phyloP scores from a whole-genome alignment of 2,329 filamentous ascomycete genomes.

The Diaporthe ampelina region DNA sequence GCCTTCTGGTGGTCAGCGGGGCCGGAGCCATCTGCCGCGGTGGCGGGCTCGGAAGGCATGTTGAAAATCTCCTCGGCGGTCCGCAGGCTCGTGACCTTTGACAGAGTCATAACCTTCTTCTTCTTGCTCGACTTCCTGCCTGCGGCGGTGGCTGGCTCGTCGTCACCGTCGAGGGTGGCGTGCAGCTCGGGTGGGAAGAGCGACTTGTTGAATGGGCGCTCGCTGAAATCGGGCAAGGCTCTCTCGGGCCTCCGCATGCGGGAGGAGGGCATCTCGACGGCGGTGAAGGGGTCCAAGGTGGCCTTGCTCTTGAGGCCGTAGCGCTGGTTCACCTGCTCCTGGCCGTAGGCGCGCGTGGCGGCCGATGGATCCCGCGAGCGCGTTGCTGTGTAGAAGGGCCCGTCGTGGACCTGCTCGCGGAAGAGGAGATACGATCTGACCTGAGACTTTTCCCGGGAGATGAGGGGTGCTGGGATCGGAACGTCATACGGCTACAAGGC shows the following conservation, averaged over 20 bases:
- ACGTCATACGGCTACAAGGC: constrained; percentile 62
- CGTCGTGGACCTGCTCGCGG: constrained; percentile 68
- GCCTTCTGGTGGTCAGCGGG: constrained; percentile 51
- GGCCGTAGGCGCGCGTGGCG: constrained; percentile 63
- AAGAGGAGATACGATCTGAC: constrained; percentile 68
- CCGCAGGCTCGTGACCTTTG: constrained; percentile 61
- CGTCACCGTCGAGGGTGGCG: constrained; percentile 65
- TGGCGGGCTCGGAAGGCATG: constrained; percentile 50
- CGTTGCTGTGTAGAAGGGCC: constrained; percentile 69
- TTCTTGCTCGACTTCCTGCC: constrained; percentile 51
- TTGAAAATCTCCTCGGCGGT: constrained; percentile 67
- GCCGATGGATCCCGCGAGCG: constrained; percentile 59
- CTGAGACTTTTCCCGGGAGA: constrained; percentile 59
- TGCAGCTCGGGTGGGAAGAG: constrained; percentile 71
- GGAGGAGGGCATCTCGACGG: constrained; percentile 70
- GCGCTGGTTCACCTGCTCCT: constrained; percentile 70
- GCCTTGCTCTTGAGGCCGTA: constrained; percentile 69
- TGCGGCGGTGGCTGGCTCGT: constrained; percentile 50
- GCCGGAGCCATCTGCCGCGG: constrained; percentile 46
- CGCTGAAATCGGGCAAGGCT: constrained; percentile 67
- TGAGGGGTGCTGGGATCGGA: constrained; percentile 60
- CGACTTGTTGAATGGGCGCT: constrained; percentile 60
- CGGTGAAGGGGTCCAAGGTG: constrained; percentile 70
- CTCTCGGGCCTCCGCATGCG: constrained; percentile 66
- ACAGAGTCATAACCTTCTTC: constrained; percentile 63